These are phyloP conservation scores for Leccinum fuscescens DNA, from an alignment of 1,284 basidiomycete genomes.

Conservation along the genomic window DNA sequence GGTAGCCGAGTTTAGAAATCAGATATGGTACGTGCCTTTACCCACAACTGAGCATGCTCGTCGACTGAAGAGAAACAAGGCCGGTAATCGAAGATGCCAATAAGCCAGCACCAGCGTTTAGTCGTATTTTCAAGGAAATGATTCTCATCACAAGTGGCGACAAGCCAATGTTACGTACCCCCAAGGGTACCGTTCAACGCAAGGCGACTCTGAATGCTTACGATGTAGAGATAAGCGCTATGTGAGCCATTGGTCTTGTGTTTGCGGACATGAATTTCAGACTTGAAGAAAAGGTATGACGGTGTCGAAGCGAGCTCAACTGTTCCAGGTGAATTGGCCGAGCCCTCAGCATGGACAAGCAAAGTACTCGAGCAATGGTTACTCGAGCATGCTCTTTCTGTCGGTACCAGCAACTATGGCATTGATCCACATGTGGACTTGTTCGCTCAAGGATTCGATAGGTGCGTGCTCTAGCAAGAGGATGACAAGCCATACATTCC, in stretches of 20 bases:
- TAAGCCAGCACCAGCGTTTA: not conserved
- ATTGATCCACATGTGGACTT: not conserved
- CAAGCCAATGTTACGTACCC: not conserved
- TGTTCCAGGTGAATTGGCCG: not conserved
- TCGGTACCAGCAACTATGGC: not conserved
- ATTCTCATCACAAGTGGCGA: not conserved
- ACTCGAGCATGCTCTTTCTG: not conserved
- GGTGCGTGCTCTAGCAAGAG: constrained; percentile 1
- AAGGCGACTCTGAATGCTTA: not conserved
- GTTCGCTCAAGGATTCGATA: not conserved
- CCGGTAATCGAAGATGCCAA: not conserved
- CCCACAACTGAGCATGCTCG: too few relatives aligned
- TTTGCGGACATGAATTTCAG: not conserved
- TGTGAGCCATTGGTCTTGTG: not conserved
- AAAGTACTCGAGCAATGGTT: not conserved
- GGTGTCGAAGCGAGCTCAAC: not conserved
- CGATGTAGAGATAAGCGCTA: not conserved
- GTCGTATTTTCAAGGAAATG: not conserved
- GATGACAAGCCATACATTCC: not conserved
- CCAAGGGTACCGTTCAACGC: not conserved
- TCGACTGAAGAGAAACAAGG: not conserved
- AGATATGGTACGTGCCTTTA: not conserved
- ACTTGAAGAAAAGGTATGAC: not conserved
- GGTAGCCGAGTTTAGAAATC: not conserved
- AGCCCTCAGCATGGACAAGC: not conserved